Evolutionary conservation across 2,329 filamentous ascomycete species (phyloP), one percentile per base, ranked within the genome.

Genomic region (Cercospora citrullina): DNA sequence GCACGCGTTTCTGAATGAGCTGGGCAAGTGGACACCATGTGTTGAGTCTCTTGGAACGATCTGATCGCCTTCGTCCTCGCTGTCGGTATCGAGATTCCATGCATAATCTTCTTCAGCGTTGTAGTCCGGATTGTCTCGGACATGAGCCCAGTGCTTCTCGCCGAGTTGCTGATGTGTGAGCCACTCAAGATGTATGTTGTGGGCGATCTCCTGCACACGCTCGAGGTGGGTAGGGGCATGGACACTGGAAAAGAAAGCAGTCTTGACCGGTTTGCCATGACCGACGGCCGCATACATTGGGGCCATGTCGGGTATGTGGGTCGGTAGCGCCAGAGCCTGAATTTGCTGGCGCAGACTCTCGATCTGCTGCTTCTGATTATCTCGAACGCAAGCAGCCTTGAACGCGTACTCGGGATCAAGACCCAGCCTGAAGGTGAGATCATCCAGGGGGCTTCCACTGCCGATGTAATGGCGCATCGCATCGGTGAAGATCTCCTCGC

Each of bases 391-490:
- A 18, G 45, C 42, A n/a, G 55, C 42, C 12, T 42, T 8, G 14
- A 68, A 57, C 0, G 36, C 62, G n/a, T 33, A 36, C 2, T 9
- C 36, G 1, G 28, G 6, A 14, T 68, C 62, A 8, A 68, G 21
- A 10, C 45, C 23, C 18, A 68, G 4, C 1, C 18, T 36, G 18
- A n/a, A 18, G 0, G 39, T 26, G 2, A 65, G 62, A 6, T 42
- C 23, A 1, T 14, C 4, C 36, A 42, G 51, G 18, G 16, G 21
- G 42, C 33, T 8, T 75, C 82, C 58, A 16, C 59, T 57, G 4
- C 68, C 66, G 6, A 70, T 57, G 59, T 45, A 63, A 36, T 70
- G 66, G 2, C 66, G 58, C 23, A 63, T 33, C 8, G 68, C 66
- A 23, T 70, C 66, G 26, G 36, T 14, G 28, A 57, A 70, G 2